Base-by-base conservation (phyloP, 2,329 filamentous ascomycete genomes). In the Claviceps quebecensis region DNA sequence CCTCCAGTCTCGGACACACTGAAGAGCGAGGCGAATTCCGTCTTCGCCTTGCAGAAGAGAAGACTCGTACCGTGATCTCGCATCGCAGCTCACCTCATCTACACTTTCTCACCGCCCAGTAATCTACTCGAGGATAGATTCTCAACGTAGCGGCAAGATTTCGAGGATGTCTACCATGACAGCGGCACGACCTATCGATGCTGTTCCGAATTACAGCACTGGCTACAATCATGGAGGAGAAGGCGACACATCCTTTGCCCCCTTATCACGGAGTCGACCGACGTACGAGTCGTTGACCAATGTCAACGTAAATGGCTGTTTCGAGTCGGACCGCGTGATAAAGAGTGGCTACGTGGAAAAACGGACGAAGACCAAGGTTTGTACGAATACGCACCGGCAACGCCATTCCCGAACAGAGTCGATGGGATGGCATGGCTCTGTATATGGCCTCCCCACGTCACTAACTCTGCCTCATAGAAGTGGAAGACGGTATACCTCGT, bases 401-500 rank as follows among this genome's bases (percentile, higher is more conserved):
- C 3, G 22, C 22, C 8, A 19, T 19, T 41, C 14, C 19, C 22
- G 16, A 5, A 43, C 14, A 23, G 29, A 34, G 29, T 11, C 29
- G 29, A 34, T 34, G 29, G 3, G 1, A 34, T 34, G 29, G 9
- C 4, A 34, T 34, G 29, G 29, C 29, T 34, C 29, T 34, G 29
- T 2, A 34, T 36, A 16, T 16, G 6, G n/a, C 43, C 6, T 37
- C 29, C 19, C 3, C 40, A 19, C 17, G 65, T 56, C 46, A 40
- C 47, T 43, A n/a, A 43, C 36, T 49, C 23, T 59, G 57, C 47
- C 54, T 46, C 48, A 45, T 16, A 95, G 81, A 83, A 86, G 56
- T 98, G 93, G 93, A 95, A 95, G 70, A 75, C 84, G 5, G 81
- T 90, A 55, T 93, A 86, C 68, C 75, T 97, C 43, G 93, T 98